These are phyloP conservation scores for Aspergillus fijiensis DNA, from an alignment of 2,329 filamentous ascomycete genomes.

Conservation along the genomic window DNA sequence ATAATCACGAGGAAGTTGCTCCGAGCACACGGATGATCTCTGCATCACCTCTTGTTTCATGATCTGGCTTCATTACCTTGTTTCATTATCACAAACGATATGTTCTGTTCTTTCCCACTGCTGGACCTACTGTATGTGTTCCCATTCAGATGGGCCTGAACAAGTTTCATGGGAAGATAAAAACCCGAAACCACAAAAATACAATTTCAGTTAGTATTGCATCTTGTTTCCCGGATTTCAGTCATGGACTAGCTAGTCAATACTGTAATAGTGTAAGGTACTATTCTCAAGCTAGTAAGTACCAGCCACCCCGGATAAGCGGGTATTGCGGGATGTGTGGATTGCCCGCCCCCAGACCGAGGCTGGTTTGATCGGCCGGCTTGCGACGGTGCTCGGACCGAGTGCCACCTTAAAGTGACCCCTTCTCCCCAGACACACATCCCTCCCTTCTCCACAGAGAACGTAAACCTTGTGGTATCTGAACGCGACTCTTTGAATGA, in stretches of 20 bases:
- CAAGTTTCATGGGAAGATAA: background rate
- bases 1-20: background rate
- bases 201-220: background rate
- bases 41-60: background rate
- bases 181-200: background rate
- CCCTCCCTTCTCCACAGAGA: background rate
- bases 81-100: background rate
- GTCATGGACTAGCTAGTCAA: background rate
- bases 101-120: background rate
- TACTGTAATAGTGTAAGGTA: background rate
- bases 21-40: background rate
- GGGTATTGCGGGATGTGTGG: background rate
- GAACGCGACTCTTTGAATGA: slow-evolving; percentile 11
- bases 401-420: background rate
- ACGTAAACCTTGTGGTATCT: background rate
- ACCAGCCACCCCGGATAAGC: slow-evolving; percentile 4
- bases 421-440: background rate
- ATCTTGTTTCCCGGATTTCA: background rate
- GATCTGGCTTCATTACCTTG: background rate
- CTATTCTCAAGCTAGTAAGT: background rate
- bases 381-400: background rate
- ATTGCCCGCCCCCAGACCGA: slow-evolving; percentile 7
- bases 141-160: background rate
- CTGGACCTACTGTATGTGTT: background rate
- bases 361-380: slow-evolving; percentile 4